Evolutionary conservation across 345 rosid species (phyloP).

Genomic region (Gossypium rotundifolium): DNA sequence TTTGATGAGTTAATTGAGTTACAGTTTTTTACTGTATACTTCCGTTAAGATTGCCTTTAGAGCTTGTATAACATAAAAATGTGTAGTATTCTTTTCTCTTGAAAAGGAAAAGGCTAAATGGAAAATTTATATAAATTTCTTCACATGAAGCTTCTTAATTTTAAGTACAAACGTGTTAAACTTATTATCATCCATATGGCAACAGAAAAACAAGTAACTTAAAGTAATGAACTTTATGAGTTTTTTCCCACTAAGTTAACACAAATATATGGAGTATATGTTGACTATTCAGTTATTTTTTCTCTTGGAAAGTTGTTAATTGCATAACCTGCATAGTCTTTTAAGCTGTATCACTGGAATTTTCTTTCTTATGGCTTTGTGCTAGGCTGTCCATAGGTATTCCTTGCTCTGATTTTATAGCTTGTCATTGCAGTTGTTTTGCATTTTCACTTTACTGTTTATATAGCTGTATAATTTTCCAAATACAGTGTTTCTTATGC

Average conservation of each 20-base stretch:
- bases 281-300: background rate
- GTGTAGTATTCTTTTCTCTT: background rate
- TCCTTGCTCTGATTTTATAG: background rate
- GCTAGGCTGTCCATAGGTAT: background rate
- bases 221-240: background rate
- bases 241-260: background rate
- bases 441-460: background rate
- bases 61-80: background rate
- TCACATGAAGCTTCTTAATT: background rate
- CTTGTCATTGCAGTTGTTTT: background rate
- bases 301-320: constrained; percentile 3
- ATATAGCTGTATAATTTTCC: background rate
- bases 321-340: background rate
- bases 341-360: background rate
- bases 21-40: background rate
- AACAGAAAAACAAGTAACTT: background rate
- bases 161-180: background rate
- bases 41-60: background rate
- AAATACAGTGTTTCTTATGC: constrained; percentile 15
- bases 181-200: background rate
- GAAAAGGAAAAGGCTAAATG: background rate
- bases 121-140: background rate
- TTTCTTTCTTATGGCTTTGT: background rate
- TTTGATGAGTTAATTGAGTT: background rate
- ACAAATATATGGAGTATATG: background rate